Percentiles rank a stretch among this genome's conserved stretches.
Conservation (phyloP, 805 yeast genomes). For the Pichia occidentalis region DNA sequence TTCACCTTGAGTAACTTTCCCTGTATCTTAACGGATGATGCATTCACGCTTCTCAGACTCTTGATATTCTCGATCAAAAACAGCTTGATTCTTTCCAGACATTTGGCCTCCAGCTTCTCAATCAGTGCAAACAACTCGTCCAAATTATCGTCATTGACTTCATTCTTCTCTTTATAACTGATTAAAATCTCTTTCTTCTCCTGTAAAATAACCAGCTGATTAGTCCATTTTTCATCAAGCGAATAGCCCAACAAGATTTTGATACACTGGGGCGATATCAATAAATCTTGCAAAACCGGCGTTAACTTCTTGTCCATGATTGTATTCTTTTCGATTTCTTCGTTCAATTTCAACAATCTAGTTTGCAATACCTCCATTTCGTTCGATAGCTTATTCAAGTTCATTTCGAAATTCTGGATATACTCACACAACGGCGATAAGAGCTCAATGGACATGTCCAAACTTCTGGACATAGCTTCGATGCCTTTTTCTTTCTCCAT, state of each 20-base stretch:
- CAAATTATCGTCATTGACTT: slow-evolving; percentile 16
- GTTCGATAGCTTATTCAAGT: slow-evolving; percentile 46
- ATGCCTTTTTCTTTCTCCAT: too few relatives aligned
- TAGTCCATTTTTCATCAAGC: slow-evolving; percentile 58
- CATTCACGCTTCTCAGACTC: slow-evolving; percentile 53
- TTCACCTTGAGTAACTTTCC: slow-evolving; percentile 53
- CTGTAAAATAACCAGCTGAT: slow-evolving; percentile 48
- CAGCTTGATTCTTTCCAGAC: slow-evolving; percentile 71
- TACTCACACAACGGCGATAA: slow-evolving; percentile 48
- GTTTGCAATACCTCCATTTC: slow-evolving; percentile 58
- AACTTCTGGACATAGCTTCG: too few relatives aligned
- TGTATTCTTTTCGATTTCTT: slow-evolving; percentile 42
- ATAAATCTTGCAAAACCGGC: slow-evolving; percentile 69
- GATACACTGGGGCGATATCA: slow-evolving; percentile 69
- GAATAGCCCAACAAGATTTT: slow-evolving; percentile 51
- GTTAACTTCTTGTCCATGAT: slow-evolving; percentile 47
- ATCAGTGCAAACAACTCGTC: slow-evolving; percentile 31
- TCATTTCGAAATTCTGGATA: slow-evolving; percentile 49
- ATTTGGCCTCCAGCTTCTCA: slow-evolving; percentile 49
- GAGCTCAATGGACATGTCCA: slow-evolving; percentile 18
- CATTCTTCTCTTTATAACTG: slow-evolving; percentile 29
- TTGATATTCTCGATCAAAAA: slow-evolving; percentile 61
- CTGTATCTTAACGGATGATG: slow-evolving; percentile 72
- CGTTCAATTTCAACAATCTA: slow-evolving; percentile 43
- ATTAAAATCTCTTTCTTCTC: slow-evolving; percentile 54